These are phyloP conservation scores for Trametes versicolor DNA, from an alignment of 1,284 basidiomycete species.

Conservation along the genomic window DNA sequence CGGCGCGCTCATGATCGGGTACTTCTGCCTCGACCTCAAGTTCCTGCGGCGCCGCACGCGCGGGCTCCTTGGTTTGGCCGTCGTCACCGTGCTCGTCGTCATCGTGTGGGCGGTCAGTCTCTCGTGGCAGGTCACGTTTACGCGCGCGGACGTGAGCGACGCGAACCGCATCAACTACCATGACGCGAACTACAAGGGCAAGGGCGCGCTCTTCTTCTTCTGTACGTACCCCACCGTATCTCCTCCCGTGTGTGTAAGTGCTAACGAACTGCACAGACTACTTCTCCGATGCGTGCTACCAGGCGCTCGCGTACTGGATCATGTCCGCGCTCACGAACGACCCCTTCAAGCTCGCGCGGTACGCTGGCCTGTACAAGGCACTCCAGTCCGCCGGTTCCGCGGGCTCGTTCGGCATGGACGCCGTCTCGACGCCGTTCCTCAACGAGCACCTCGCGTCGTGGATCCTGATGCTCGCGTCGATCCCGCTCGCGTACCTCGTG, in stretches of 20 bases:
- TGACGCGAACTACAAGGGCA: conserved; percentile 44
- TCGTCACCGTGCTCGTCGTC: conserved; percentile 47
- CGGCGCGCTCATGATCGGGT: conserved; percentile 54
- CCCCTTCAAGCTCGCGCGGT: conserved; percentile 54
- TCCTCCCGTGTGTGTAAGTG: conserved; percentile 4
- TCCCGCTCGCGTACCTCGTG: conserved; percentile 50
- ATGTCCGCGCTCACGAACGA: conserved; percentile 57
- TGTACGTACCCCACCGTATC: conserved; percentile 42
- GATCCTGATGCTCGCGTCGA: conserved; percentile 49
- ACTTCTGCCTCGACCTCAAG: conserved; percentile 50
- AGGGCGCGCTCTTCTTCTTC: conserved; percentile 52
- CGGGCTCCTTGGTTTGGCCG: conserved; percentile 51
- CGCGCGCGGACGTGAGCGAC: conserved; percentile 36
- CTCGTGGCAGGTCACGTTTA: conserved; percentile 50
- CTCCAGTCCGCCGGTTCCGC: conserved; percentile 52
- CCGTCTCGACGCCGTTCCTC: conserved; percentile 49
- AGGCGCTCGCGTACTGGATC: conserved; percentile 54
- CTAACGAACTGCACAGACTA: conserved; percentile 42
- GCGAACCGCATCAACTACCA: conserved; percentile 46
- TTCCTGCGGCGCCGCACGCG: conserved; percentile 48
- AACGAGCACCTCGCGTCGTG: conserved; percentile 52
- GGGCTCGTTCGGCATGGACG: conserved; percentile 60
- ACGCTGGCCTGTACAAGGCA: conserved; percentile 53
- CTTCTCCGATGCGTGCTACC: conserved; percentile 51
- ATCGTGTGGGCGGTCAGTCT: conserved; percentile 50